These are phyloP conservation scores for Phytophthora nicotianae DNA, from an alignment of 352 stramenopile species.

Conservation along the genomic window DNA sequence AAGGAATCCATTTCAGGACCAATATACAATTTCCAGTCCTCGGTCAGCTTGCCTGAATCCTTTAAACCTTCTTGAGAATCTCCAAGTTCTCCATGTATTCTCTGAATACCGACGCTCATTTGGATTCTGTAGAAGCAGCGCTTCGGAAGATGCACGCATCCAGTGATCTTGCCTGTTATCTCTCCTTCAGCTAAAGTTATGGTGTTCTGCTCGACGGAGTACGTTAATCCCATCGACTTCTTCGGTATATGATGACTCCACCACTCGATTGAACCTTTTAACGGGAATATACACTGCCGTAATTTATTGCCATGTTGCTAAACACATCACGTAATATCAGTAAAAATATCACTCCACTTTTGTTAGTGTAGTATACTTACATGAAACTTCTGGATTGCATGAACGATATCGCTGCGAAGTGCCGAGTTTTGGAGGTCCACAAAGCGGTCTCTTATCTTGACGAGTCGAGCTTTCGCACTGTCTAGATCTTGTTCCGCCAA, in stretches of 20 bases:
- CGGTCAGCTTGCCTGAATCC: conserved; percentile 8
- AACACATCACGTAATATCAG: not conserved
- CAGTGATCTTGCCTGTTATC: conserved; percentile 28
- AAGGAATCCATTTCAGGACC: conserved; percentile 66
- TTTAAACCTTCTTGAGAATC: not conserved
- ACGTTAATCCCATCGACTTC: conserved; percentile 45
- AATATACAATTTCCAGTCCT: conserved; percentile 50
- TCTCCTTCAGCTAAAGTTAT: conserved; percentile 34
- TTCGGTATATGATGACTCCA: conserved; percentile 50
- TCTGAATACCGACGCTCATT: conserved; percentile 29
- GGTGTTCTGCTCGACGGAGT: conserved; percentile 18
- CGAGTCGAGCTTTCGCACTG: conserved; percentile 55
- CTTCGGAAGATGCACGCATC: conserved; percentile 60
- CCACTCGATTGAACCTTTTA: conserved; percentile 70
- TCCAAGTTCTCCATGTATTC: not conserved
- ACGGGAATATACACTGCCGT: conserved; percentile 58
- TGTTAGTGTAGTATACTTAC: conserved; percentile 32
- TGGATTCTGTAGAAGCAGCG: conserved; percentile 52
- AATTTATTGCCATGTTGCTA: conserved; percentile 61
- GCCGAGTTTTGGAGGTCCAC: conserved; percentile 54
- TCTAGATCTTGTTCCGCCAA: conserved; percentile 66
- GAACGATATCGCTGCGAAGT: conserved; percentile 50
- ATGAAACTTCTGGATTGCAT: conserved; percentile 41
- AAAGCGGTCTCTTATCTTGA: conserved; percentile 55
- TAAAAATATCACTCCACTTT: not conserved